These are phyloP conservation scores for Tolypocladium tundrense DNA, from an alignment of 2,329 filamentous ascomycete genomes.

Conservation along the genomic window DNA sequence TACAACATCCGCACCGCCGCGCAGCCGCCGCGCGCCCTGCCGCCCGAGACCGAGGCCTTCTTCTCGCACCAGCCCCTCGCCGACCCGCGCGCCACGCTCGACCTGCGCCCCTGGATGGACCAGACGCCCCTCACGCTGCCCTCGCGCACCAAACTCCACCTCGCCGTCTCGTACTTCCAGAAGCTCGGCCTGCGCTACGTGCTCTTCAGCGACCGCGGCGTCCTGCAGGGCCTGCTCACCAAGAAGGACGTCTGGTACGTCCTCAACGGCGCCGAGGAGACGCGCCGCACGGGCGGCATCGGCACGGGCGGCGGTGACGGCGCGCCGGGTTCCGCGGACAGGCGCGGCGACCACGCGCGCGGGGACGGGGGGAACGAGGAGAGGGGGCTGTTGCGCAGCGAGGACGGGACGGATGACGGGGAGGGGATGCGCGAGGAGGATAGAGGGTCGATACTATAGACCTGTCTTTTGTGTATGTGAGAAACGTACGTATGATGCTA, in stretches of 20 bases:
- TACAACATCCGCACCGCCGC: conserved; percentile 58
- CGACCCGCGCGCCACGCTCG: conserved; percentile 67
- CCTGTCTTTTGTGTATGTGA: neutral
- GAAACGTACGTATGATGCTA: neutral
- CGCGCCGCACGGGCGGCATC: conserved; percentile 28
- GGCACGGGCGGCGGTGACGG: neutral
- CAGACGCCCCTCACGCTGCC: conserved; percentile 91
- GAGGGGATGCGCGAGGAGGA: conserved; percentile 5
- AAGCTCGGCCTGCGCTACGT: conserved; percentile 87
- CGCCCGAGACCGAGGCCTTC: conserved; percentile 65
- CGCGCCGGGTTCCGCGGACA: conserved; percentile 9
- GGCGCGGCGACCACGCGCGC: conserved; percentile 22
- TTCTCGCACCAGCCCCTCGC: conserved; percentile 77
- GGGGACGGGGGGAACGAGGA: conserved; percentile 30
- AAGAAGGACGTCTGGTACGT: conserved; percentile 98
- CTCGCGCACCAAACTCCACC: conserved; percentile 62
- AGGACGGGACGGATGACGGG: conserved; percentile 22
- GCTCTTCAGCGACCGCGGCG: conserved; percentile 73
- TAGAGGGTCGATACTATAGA: conserved; percentile 15
- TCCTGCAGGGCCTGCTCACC: conserved; percentile 75
- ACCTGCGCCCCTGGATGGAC: conserved; percentile 96
- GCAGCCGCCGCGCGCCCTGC: conserved; percentile 47
- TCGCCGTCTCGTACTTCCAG: conserved; percentile 91
- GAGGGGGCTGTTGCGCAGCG: conserved; percentile 29
- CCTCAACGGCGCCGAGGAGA: conserved; percentile 65